phyloP scores from a whole-genome alignment of 805 yeast species.

The Pichia heedii region DNA sequence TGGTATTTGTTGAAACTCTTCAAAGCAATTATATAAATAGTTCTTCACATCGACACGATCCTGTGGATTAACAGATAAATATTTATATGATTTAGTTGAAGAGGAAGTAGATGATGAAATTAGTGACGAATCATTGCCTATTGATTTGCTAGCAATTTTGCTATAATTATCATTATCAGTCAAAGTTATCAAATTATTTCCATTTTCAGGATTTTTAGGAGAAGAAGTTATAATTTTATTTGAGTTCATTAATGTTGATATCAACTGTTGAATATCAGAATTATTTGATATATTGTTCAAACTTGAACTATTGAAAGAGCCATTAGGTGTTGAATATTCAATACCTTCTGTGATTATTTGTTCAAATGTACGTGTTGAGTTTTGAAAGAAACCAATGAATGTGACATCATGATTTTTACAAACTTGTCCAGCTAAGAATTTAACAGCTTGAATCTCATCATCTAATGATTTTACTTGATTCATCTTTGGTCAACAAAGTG shows the following conservation, averaged over 20 bases:
- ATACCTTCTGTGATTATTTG: conserved; percentile 2
- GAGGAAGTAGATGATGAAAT: neutral
- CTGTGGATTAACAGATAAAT: conserved; percentile 12
- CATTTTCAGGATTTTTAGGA: neutral
- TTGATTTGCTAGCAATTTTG: neutral
- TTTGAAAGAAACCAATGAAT: conserved; percentile 10
- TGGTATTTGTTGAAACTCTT: conserved; percentile 37
- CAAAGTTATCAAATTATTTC: neutral
- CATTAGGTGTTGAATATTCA: conserved; percentile 2
- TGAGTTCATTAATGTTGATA: conserved; percentile 5
- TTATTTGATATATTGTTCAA: conserved; percentile 1
- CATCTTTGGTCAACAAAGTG: neutral
- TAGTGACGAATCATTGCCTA: neutral
- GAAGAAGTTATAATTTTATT: conserved; percentile 3
- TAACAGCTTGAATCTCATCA: neutral
- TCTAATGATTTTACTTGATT: neutral
- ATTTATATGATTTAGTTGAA: conserved; percentile 2
- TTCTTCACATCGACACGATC: conserved; percentile 16
- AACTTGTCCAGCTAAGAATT: neutral
- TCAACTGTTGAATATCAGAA: conserved; percentile 3
- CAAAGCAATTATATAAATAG: conserved; percentile 25
- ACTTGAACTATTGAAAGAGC: conserved; percentile 1
- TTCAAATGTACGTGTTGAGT: conserved; percentile 2
- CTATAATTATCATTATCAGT: neutral
- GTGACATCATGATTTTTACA: conserved; percentile 7